Conservation (phyloP, 2,329 filamentous ascomycete genomes). For the Zasmidium cellare region DNA sequence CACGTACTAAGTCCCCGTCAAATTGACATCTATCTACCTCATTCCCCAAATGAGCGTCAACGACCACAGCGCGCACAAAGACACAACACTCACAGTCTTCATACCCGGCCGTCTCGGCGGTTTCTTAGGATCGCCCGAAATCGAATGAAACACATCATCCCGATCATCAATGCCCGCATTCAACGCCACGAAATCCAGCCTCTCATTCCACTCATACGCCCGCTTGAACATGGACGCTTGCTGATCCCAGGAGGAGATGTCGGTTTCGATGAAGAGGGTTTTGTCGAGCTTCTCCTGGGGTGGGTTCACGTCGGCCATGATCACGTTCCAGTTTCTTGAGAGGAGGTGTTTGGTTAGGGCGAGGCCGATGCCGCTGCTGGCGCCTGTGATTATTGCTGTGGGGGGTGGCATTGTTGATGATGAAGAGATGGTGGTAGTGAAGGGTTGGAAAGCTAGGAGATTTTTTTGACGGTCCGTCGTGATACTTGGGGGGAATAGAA, state of each 20-base stretch:
- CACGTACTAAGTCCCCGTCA: background rate
- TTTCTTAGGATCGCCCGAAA: constrained; percentile 15
- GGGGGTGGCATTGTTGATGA: constrained; percentile 35
- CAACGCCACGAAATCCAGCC: constrained; percentile 34
- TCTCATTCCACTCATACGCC: constrained; percentile 25
- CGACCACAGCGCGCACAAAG: background rate
- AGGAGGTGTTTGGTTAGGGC: constrained; percentile 43
- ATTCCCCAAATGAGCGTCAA: background rate
- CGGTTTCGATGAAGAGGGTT: constrained; percentile 37
- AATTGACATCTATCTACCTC: background rate
- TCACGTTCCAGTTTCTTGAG: constrained; percentile 40
- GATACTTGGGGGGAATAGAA: no score
- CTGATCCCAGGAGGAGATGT: constrained; percentile 32
- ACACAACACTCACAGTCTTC: constrained; percentile 27
- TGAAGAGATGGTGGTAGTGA: no score
- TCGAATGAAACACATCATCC: constrained; percentile 35
- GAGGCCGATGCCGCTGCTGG: constrained; percentile 47
- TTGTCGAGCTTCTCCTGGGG: constrained; percentile 31
- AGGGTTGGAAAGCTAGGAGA: no score
- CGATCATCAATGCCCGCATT: constrained; percentile 39
- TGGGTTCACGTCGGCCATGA: constrained; percentile 47
- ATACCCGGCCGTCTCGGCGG: constrained; percentile 36
- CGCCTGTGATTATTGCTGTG: constrained; percentile 48
- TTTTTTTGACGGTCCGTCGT: no score
- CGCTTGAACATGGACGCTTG: constrained; percentile 27